phyloP scores from a whole-genome alignment of 495 filamentous ascomycete species.

The Penicillium lagena region DNA sequence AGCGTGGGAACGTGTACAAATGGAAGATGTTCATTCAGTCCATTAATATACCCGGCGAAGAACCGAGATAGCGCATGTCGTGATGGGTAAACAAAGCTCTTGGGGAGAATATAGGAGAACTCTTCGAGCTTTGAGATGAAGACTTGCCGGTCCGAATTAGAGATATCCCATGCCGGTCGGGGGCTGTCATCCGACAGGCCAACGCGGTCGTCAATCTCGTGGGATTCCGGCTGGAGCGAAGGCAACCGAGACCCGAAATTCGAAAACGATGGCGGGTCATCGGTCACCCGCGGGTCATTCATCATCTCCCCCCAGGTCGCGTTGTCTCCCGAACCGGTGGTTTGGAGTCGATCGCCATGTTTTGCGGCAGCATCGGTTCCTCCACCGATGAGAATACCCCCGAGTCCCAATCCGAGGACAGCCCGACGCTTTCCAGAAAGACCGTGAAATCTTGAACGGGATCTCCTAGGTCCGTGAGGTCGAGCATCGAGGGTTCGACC shows the following conservation, averaged over 20 bases:
- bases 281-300: constrained; percentile 30
- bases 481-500: constrained; percentile 40
- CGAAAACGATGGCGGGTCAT: constrained; percentile 48
- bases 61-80: constrained; percentile 41
- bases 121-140: constrained; percentile 60
- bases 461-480: constrained; percentile 40
- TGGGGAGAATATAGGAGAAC: constrained; percentile 60
- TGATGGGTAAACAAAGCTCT: constrained; percentile 54
- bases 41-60: constrained; percentile 44
- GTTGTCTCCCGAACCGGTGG: constrained; percentile 23
- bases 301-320: constrained; percentile 34
- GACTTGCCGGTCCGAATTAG: constrained; percentile 53
- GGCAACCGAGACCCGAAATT: constrained; percentile 65
- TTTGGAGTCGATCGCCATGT: constrained; percentile 35
- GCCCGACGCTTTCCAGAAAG: constrained; percentile 42
- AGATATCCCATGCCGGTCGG: constrained; percentile 58
- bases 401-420: constrained; percentile 47
- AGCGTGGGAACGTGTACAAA: constrained; percentile 46
- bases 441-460: constrained; percentile 46
- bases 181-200: constrained; percentile 38
- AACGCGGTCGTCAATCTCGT: constrained; percentile 49
- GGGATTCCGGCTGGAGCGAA: constrained; percentile 58
- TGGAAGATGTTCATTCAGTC: constrained; percentile 42
- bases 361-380: constrained; percentile 34
- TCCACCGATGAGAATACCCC: constrained; percentile 42